Conservation (phyloP, 345 rosid genomes). For the Lepidium didymum region DNA sequence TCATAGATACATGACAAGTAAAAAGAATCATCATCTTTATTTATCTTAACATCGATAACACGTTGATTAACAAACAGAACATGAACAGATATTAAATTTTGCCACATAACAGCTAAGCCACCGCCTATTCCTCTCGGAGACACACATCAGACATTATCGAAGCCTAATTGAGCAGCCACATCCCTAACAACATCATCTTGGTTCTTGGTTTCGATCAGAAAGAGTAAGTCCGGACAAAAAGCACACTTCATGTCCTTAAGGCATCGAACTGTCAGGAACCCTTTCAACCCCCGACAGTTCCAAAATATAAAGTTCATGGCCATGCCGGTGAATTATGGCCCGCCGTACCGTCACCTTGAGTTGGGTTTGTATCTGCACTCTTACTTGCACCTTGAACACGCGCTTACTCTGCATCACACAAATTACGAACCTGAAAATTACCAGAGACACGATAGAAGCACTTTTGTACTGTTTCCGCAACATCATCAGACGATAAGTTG, state of each 20-base stretch:
- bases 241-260: not conserved
- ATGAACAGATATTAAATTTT: not conserved
- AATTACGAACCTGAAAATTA: too few species aligned
- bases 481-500: too few species aligned
- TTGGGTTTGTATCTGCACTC: too few species aligned
- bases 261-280: not conserved
- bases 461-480: too few species aligned
- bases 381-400: too few species aligned
- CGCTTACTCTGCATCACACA: too few species aligned
- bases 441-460: too few species aligned
- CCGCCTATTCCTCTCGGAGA: not conserved
- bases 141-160: not conserved
- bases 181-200: not conserved
- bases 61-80: not conserved
- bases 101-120: not conserved
- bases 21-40: too few species aligned
- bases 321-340: not conserved
- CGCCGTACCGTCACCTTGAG: not conserved
- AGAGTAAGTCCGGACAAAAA: not conserved
- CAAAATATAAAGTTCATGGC: not conserved
- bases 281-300: not conserved
- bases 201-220: not conserved
- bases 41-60: too few species aligned
- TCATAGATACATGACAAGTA: too few species aligned
- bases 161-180: not conserved